Evolutionary conservation across 1,284 basidiomycete species (phyloP).

Genomic region (Fomitopsis schrenkii): DNA sequence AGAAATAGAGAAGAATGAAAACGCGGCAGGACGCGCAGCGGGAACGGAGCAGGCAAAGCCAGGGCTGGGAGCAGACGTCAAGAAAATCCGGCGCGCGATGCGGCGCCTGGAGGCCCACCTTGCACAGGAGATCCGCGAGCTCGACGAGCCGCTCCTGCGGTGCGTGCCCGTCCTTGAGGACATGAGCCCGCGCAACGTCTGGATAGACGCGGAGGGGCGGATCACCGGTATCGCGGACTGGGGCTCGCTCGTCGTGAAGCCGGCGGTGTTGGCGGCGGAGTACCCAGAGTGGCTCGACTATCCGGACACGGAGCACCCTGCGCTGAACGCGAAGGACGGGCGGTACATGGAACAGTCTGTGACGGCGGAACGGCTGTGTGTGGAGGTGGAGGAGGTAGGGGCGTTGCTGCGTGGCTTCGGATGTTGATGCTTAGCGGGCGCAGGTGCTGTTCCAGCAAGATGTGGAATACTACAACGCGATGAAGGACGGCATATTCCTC

Average conservation of each 20-base stretch:
- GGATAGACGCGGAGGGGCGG: background rate
- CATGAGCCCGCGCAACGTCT: background rate
- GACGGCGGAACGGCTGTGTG: background rate
- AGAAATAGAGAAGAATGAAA: background rate
- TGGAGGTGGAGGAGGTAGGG: background rate
- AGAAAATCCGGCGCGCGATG: background rate
- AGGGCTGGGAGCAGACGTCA: too few species aligned
- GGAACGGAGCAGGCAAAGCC: too few species aligned
- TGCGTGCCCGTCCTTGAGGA: background rate
- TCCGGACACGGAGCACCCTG: background rate
- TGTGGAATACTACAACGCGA: background rate
- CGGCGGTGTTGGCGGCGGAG: background rate
- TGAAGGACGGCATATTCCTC: background rate
- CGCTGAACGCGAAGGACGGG: background rate
- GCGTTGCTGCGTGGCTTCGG: background rate
- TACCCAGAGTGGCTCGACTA: background rate
- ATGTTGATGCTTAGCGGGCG: background rate
- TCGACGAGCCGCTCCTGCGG: background rate
- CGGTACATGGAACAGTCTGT: background rate
- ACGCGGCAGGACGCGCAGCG: background rate
- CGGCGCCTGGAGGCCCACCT: background rate
- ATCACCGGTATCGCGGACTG: background rate
- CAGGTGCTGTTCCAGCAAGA: background rate
- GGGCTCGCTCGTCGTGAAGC: background rate
- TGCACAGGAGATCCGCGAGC: background rate